Evolutionary conservation across 2,329 filamentous ascomycete genomes (phyloP).

Genomic region (Rhinocladiella mackenziei): DNA sequence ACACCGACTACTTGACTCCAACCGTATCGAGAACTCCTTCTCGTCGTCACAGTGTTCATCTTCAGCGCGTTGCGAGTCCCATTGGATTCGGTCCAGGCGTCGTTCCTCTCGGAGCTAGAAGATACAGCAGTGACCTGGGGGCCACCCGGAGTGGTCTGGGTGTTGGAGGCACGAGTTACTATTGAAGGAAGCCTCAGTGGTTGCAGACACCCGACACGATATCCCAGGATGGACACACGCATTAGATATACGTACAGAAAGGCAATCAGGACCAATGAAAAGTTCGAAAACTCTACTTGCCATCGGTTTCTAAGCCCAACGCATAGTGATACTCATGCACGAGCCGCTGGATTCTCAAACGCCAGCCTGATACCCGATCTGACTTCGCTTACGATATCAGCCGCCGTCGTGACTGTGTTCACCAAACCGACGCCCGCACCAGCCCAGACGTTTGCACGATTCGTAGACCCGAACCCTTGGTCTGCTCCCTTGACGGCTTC

Average conservation of each 20-base stretch:
- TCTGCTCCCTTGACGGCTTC: constrained; percentile 5
- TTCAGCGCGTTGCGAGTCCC: constrained; percentile 28
- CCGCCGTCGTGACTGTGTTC: constrained; percentile 9
- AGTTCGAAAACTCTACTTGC: neutral
- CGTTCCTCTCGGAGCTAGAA: constrained; percentile 22
- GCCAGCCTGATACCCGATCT: neutral
- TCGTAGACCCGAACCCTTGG: constrained; percentile 6
- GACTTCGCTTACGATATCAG: constrained; percentile 12
- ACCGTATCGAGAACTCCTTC: constrained; percentile 9
- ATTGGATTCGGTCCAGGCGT: constrained; percentile 29
- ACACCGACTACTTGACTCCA: constrained; percentile 10
- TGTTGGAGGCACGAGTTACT: constrained; percentile 28
- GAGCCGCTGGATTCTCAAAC: neutral
- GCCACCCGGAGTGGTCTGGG: constrained; percentile 30
- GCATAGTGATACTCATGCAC: neutral
- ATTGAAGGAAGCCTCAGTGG: too few relatives aligned
- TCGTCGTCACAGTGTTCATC: constrained; percentile 15
- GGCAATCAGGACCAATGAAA: neutral
- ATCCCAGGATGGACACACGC: too few relatives aligned
- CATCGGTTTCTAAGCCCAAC: neutral
- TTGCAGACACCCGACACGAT: too few relatives aligned
- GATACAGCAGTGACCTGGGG: constrained; percentile 32
- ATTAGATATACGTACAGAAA: neutral
- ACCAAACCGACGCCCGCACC: constrained; percentile 17
- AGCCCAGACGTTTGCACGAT: constrained; percentile 15